Evolutionary conservation across 1,284 basidiomycete species (phyloP), one percentile per base, ranked within the genome.

Genomic region (Trametes polyzona): DNA sequence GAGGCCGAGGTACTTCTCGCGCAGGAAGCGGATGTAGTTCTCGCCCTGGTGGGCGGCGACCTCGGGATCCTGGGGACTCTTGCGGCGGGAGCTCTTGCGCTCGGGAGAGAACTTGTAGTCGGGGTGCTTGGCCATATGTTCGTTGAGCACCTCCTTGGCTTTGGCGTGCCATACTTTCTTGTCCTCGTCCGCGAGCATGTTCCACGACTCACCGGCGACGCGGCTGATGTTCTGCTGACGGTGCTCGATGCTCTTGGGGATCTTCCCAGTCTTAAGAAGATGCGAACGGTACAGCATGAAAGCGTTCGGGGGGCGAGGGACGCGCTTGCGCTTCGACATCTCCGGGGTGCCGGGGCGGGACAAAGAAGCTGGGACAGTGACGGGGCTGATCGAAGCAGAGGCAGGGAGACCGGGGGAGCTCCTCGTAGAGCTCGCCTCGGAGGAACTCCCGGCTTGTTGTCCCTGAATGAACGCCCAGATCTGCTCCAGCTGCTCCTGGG

Each of bases 271-370:
- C 64, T 82, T 83, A 32, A 92, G 76, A 42, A 89, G 82, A 63
- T 90, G 82, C 14, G 89, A 90, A 46, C 92, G 85, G 71, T 86
- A 95, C 53, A 95, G 77, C 71, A 93, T 89, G 73, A 93, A 94
- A 7, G 91, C 88, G 68, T 94, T 93, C 17, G 88, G 81, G 1
- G 90, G 88, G n/a, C 92, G 83, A 50, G 87, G 84, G 59, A 89
- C 35, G 47, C 47, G 35, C 41, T 57, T 44, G 29, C 29, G 44
- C 58, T 55, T 41, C 12, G 48, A n/a, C 19, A 17, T 27, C 16
- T 54, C 51, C n/a, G 56, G 44, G 6, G 54, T 52, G 43, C 36
- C 35, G 24, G 59, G 50, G 12, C 54, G 53, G 17, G 59, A 53
- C 48, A 49, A 49, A 24, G 44, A 41, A n/a, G 41, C 47, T 7